A percentile compares a stretch with the other conserved stretches of the same genome.
phyloP scores from a whole-genome alignment of 768 basidiomycete genomes.

The Auriscalpium orientale region DNA sequence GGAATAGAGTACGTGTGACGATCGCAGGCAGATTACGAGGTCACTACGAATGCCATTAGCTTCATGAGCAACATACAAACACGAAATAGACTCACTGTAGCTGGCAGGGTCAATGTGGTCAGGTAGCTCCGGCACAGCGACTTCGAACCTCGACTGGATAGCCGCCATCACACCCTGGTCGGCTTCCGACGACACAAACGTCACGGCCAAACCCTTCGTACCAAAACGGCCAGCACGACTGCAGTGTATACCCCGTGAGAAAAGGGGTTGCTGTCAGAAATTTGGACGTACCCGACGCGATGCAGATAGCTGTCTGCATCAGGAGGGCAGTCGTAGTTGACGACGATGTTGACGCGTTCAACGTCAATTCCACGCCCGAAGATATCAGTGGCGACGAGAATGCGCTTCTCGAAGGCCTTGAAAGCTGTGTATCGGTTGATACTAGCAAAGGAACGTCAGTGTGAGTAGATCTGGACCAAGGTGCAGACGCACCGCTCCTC shows the following conservation, averaged over 20 bases:
- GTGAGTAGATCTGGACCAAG: constrained; percentile 2
- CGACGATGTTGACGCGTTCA: constrained; percentile 97
- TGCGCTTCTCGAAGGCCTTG: constrained; percentile 99
- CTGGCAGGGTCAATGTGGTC: constrained; percentile 90
- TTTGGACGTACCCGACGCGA: constrained; percentile 72
- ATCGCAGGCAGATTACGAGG: not conserved
- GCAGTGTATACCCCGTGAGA: not conserved
- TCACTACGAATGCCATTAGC: not conserved
- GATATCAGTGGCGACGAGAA: constrained; percentile 97
- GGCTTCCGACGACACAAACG: constrained; percentile 86
- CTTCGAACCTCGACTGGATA: constrained; percentile 96
- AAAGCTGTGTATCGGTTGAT: constrained; percentile 95
- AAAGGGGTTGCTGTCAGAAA: not conserved
- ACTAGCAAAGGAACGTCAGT: constrained; percentile 31
- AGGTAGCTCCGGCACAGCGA: constrained; percentile 91
- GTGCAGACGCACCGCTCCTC: constrained; percentile 77
- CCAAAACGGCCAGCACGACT: constrained; percentile 99
- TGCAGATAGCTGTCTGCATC: constrained; percentile 99
- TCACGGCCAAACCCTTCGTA: constrained; percentile 97
- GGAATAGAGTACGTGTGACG: too few species aligned
- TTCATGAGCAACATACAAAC: not conserved
- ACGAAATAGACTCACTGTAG: constrained; percentile 64
- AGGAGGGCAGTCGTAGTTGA: constrained; percentile 97
- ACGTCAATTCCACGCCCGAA: constrained; percentile 99
- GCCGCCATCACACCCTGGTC: constrained; percentile 92